These are phyloP conservation scores for Cercophora newfieldiana DNA, from an alignment of 495 filamentous ascomycete genomes.

Conservation along the genomic window DNA sequence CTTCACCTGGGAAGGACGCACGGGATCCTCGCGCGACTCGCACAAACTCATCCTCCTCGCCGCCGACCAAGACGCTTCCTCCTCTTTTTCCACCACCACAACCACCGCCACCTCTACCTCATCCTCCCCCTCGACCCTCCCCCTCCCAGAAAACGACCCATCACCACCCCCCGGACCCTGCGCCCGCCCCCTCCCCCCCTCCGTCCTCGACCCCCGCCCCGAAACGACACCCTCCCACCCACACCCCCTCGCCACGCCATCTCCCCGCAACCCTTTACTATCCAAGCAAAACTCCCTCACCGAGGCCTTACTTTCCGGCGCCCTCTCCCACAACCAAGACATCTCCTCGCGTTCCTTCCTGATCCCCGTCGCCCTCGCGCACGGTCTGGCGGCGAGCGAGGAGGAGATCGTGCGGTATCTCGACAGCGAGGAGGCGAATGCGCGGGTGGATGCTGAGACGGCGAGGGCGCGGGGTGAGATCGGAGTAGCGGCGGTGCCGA, in stretches of 20 bases:
- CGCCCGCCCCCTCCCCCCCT: background rate
- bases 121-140: background rate
- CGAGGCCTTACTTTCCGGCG: slow-evolving; percentile 63
- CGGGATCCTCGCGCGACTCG: slow-evolving; percentile 71
- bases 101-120: background rate
- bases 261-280: slow-evolving; percentile 1
- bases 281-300: slow-evolving; percentile 61
- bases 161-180: background rate
- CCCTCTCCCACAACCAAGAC: slow-evolving; percentile 74
- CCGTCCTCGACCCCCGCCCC: background rate
- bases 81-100: background rate
- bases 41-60: slow-evolving; percentile 73
- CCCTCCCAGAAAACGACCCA: too few species aligned
- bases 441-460: slow-evolving; percentile 31
- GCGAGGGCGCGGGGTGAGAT: slow-evolving; percentile 44
- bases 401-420: slow-evolving; percentile 61
- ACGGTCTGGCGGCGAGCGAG: slow-evolving; percentile 51
- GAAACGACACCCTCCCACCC: background rate
- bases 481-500: slow-evolving; percentile 71
- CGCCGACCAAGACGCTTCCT: slow-evolving; percentile 53
- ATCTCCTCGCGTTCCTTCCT: slow-evolving; percentile 63
- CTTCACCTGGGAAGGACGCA: slow-evolving; percentile 70
- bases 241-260: background rate
- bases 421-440: slow-evolving; percentile 44
- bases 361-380: slow-evolving; percentile 53